Evolutionary conservation across 139 green algal species (phyloP).

Genomic region (Auxenochlorella pyrenoidosa): DNA sequence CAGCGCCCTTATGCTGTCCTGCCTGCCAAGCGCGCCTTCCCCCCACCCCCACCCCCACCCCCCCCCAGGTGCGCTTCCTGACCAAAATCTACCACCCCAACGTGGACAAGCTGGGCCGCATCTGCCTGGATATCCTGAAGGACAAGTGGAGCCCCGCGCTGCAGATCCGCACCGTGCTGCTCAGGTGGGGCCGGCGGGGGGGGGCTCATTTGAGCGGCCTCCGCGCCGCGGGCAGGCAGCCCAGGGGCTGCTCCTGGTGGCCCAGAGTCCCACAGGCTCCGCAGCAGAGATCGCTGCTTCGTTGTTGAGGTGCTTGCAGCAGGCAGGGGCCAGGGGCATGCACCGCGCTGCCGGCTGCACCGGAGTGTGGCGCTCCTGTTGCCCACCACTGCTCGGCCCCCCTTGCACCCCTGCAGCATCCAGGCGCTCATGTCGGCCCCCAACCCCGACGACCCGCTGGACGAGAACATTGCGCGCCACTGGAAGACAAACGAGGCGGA

Average conservation of each 20-base stretch:
- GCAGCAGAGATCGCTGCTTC: too few species aligned
- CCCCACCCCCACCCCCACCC: not conserved
- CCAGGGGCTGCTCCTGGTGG: too few species aligned
- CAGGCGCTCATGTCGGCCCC: constrained; percentile 96
- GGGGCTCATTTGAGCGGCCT: too few species aligned
- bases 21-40: not conserved
- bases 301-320: too few species aligned
- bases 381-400: too few species aligned
- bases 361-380: too few species aligned
- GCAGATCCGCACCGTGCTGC: constrained; percentile 98
- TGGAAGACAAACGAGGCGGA: constrained; percentile 96
- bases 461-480: constrained; percentile 96
- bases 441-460: constrained; percentile 98
- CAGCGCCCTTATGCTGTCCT: too few species aligned
- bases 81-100: constrained; percentile 99
- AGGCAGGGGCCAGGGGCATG: not conserved
- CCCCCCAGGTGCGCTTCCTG: constrained; percentile 90
- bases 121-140: constrained; percentile 99
- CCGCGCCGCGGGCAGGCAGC: too few species aligned
- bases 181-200: constrained; percentile 68
- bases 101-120: constrained; percentile 98
- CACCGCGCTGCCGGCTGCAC: not conserved
- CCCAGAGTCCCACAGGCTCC: too few species aligned
- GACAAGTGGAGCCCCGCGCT: constrained; percentile 99
- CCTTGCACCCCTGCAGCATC: constrained; percentile 69